Conservation (phyloP, 768 basidiomycete species). For the Albatrellus ellisii region DNA sequence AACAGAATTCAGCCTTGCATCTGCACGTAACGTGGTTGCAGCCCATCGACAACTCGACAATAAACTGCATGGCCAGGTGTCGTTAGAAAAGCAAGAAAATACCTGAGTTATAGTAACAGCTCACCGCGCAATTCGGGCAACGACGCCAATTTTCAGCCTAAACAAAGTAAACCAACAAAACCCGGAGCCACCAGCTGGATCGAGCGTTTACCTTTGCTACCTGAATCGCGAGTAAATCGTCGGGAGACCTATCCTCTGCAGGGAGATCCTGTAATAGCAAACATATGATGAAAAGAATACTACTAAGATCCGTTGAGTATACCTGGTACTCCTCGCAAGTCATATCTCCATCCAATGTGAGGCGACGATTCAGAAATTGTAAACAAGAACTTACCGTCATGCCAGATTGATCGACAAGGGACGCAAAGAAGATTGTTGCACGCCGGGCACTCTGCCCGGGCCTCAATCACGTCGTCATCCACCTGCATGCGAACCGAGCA, state of each 20-base stretch:
- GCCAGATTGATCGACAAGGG: constrained; percentile 24
- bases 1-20: constrained; percentile 29
- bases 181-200: not conserved
- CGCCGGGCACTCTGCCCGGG: constrained; percentile 22
- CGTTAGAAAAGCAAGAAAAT: not conserved
- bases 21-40: constrained; percentile 30
- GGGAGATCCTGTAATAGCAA: constrained; percentile 20
- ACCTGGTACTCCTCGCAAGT: constrained; percentile 23
- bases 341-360: constrained; percentile 11
- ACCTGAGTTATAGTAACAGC: not conserved
- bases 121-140: constrained; percentile 24
- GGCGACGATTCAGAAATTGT: not conserved
- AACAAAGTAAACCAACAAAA: not conserved
- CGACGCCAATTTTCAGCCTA: constrained; percentile 28
- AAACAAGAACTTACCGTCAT: constrained; percentile 17
- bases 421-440: constrained; percentile 23
- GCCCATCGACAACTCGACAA: constrained; percentile 21
- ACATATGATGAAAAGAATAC: not conserved
- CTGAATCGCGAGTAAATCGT: constrained; percentile 23
- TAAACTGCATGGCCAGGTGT: constrained; percentile 11
- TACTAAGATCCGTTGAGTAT: not conserved
- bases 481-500: constrained; percentile 24
- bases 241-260: constrained; percentile 25
- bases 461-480: constrained; percentile 22
- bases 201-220: constrained; percentile 22